phyloP scores from a whole-genome alignment of 805 yeast species.

The Kuraishia ogatae region DNA sequence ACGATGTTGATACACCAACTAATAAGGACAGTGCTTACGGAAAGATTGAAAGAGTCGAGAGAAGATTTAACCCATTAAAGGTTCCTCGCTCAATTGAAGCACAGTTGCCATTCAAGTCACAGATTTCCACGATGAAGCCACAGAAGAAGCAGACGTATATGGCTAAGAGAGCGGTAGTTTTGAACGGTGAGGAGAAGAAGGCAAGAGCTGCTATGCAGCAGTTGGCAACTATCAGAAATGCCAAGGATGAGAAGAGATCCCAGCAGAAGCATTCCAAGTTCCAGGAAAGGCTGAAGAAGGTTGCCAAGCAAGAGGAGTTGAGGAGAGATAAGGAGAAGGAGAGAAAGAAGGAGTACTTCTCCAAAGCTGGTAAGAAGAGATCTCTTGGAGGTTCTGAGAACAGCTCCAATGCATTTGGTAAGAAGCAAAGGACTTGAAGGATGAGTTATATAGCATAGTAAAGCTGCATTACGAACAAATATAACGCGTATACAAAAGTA shows the following conservation, averaged over 20 bases:
- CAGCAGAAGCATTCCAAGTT: conserved; percentile 70
- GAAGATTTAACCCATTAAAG: conserved; percentile 79
- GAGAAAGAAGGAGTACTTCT: conserved; percentile 81
- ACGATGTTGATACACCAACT: conserved; percentile 54
- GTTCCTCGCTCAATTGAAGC: conserved; percentile 76
- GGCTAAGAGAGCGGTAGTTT: conserved; percentile 88
- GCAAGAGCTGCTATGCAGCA: conserved; percentile 84
- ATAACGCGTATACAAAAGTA: too few species aligned
- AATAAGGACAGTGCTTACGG: conserved; percentile 40
- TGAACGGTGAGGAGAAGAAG: conserved; percentile 89
- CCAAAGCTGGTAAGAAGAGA: conserved; percentile 61
- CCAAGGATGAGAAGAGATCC: conserved; percentile 71
- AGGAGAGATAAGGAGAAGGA: conserved; percentile 71
- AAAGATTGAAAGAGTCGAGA: conserved; percentile 75
- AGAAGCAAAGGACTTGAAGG: conserved; percentile 8
- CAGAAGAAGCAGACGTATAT: conserved; percentile 75
- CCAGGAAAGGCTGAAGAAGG: conserved; percentile 62
- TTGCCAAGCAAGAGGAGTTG: conserved; percentile 66
- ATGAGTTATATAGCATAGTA: conserved; percentile 2
- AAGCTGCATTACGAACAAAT: too few species aligned
- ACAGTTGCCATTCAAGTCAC: conserved; percentile 86
- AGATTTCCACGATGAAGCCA: conserved; percentile 81
- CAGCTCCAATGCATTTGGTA: conserved; percentile 18
- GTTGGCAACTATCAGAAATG: conserved; percentile 75
- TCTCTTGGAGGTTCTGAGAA: conserved; percentile 23